Conservation (phyloP, 148 eudicot species). For the Agrostemma githago region DNA sequence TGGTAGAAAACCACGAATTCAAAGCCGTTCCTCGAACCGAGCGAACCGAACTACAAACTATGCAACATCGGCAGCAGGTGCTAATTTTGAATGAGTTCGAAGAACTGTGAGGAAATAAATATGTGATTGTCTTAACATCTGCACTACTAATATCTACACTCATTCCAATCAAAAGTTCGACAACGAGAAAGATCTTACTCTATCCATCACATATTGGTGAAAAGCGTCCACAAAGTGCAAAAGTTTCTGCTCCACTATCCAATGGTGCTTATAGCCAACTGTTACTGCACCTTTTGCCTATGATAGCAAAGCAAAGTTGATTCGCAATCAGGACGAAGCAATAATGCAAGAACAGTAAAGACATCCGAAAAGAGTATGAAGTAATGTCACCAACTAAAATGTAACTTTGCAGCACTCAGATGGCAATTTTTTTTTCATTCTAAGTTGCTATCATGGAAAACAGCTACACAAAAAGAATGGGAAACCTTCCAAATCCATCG, state of each 20-base stretch:
- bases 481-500: constrained; percentile 96
- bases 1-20: not conserved
- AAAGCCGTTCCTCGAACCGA: not conserved
- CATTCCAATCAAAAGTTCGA: constrained; percentile 6
- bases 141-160: not conserved
- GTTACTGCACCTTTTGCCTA: constrained; percentile 66
- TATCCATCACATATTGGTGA: constrained; percentile 99
- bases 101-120: not conserved
- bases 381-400: not conserved
- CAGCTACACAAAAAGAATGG: constrained; percentile 18
- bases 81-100: not conserved
- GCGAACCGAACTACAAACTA: not conserved
- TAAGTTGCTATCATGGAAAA: not conserved
- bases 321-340: not conserved
- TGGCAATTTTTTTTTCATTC: not conserved
- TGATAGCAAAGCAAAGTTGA: not conserved
- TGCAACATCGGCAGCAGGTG: not conserved
- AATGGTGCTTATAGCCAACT: constrained; percentile 58
- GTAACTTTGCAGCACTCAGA: not conserved
- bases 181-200: constrained; percentile 47
- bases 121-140: not conserved
- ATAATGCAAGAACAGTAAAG: not conserved
- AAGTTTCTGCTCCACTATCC: constrained; percentile 94
- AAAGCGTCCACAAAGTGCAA: constrained; percentile 98
- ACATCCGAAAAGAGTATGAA: not conserved